phyloP scores from a whole-genome alignment of 1,139 yeast species.

The Pichia sp. region DNA sequence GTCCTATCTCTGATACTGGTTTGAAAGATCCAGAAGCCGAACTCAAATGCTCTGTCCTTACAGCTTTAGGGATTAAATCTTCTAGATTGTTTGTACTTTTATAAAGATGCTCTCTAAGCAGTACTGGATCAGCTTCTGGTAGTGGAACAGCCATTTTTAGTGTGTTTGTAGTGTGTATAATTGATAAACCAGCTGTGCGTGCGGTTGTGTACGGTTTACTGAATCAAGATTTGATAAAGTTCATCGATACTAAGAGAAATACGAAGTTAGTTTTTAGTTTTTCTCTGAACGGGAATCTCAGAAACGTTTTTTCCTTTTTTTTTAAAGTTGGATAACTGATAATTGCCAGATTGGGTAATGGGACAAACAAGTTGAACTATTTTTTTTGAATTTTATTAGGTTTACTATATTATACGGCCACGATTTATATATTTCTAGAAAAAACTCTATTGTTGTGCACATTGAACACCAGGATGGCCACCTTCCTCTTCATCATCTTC shows the following conservation, averaged over 20 bases:
- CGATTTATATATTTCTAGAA: background rate
- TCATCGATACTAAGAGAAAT: too few relatives aligned
- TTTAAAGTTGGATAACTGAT: too few relatives aligned
- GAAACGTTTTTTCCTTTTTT: too few relatives aligned
- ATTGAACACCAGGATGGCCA: constrained; percentile 65
- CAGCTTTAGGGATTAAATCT: constrained; percentile 22
- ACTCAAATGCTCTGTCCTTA: background rate
- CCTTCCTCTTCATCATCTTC: constrained; percentile 60
- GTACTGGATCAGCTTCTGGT: constrained; percentile 24
- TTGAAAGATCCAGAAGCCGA: constrained; percentile 18
- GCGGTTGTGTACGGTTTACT: too few relatives aligned
- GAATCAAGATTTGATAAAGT: too few relatives aligned
- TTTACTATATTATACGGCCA: background rate
- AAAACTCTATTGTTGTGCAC: constrained; percentile 63
- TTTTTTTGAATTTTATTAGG: background rate
- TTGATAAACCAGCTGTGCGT: too few relatives aligned
- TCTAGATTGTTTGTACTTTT: constrained; percentile 20
- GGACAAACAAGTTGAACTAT: too few relatives aligned
- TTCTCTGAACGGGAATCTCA: too few relatives aligned
- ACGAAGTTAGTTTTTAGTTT: too few relatives aligned
- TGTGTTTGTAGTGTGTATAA: background rate
- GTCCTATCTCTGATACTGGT: constrained; percentile 24
- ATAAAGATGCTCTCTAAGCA: constrained; percentile 27
- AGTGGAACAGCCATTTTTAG: constrained; percentile 24
- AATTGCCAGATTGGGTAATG: background rate